Evolutionary conservation across 2,329 filamentous ascomycete species (phyloP), one percentile per base, ranked within the genome.

Genomic region (Neonectria magnoliae): DNA sequence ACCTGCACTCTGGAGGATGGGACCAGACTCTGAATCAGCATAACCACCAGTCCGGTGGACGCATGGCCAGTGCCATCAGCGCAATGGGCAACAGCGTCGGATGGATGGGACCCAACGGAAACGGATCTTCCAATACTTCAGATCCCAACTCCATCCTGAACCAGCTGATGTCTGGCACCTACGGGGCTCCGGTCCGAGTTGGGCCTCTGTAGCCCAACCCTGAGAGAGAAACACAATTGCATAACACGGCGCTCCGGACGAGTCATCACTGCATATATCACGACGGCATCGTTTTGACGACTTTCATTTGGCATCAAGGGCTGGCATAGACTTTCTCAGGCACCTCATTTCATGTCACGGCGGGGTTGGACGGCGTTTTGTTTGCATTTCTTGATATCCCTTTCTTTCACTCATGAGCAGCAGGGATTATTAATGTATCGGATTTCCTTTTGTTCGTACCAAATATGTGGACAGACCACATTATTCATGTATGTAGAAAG

Each of bases 1-100:
- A 93, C 69, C 77, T 99, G 69, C 93, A 97, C 74, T 93, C 93
- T 51, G 94, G 92, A 57, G 93, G 93, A 64, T 99, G 96, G 96
- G 95, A 98, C 74, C 90, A 96, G 78, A 93, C 90, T 72, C 82
- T 99, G 48, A 84, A 89, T 27, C 93, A 93, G 75, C 96, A 99
- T 81, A 95, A 98, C 76, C 90, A 96, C 70, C 89, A 91, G 69
- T 95, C 93, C 5, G 91, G 91, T 45, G 94, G 93, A 27, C 92
- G 92, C 74, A 86, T 99, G 79, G 89, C 90, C 66, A 87, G 89
- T 47, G 96, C 94, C 38, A 89, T 97, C 66, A 88, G 90, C 58
- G 91, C 94, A 74, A 87, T 98, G 79, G 86, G 88, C 16, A 84
- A 85, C 41, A 91, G 90, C 67, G 83, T 97, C 29, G 92, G 91